Conservation (phyloP, 1,139 yeast genomes). For the Lodderomyces metapsilosis region DNA sequence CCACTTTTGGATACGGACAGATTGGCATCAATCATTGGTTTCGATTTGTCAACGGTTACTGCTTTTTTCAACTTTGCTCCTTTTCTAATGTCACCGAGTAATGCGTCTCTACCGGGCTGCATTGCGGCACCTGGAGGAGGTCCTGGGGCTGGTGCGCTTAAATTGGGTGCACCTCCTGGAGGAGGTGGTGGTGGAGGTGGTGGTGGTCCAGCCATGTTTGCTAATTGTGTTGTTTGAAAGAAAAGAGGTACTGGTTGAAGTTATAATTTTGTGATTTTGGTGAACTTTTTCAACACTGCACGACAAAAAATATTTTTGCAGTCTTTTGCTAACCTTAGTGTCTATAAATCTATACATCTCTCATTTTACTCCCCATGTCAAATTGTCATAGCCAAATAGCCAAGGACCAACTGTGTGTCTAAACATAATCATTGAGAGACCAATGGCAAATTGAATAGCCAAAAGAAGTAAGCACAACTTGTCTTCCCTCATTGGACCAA, state of each 20-base stretch:
- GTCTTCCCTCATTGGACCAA: constrained; percentile 90
- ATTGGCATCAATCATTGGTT: constrained; percentile 40
- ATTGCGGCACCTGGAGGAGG: constrained; percentile 30
- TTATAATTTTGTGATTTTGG: background rate
- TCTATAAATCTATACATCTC: constrained; percentile 4
- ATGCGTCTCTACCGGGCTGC: constrained; percentile 66
- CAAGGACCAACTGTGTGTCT: constrained; percentile 87
- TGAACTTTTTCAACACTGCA: background rate
- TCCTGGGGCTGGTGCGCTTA: constrained; percentile 15
- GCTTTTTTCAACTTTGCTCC: constrained; percentile 78
- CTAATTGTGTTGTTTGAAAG: background rate
- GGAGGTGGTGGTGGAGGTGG: constrained; percentile 46
- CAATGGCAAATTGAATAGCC: constrained; percentile 60
- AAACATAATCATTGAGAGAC: constrained; percentile 62
- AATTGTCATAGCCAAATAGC: constrained; percentile 86
- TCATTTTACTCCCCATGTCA: constrained; percentile 47
- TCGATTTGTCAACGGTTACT: constrained; percentile 45
- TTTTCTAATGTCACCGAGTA: constrained; percentile 81
- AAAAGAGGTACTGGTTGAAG: background rate
- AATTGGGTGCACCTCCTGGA: constrained; percentile 25
- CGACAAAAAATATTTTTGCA: background rate
- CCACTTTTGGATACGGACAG: constrained; percentile 16
- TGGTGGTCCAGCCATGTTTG: constrained; percentile 15
- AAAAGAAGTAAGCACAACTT: constrained; percentile 60
- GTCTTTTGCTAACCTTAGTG: no score